phyloP scores from a whole-genome alignment of 148 eudicot genomes.

The Camellia lanceoleosa region DNA sequence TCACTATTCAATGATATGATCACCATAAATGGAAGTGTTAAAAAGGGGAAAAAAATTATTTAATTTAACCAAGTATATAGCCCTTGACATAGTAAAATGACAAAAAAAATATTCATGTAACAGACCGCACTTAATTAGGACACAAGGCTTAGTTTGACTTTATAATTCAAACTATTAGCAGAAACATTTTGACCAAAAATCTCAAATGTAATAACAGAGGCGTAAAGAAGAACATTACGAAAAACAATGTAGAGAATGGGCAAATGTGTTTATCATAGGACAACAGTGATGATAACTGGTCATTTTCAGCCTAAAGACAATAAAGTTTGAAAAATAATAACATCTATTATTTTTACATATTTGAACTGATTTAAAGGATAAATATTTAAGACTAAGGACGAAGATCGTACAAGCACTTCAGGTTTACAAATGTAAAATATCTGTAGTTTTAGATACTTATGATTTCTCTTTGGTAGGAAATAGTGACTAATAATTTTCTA shows the following conservation, averaged over 20 bases:
- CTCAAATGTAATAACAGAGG: not conserved
- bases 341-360: not conserved
- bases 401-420: not conserved
- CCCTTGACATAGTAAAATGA: no score
- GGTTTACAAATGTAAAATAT: no score
- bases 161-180: not conserved
- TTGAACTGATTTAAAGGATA: no score
- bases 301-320: no score
- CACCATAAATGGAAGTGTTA: no score
- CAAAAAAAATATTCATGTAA: no score
- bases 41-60: no score
- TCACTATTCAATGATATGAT: not conserved
- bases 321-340: no score
- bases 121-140: no score
- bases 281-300: not conserved
- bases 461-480: not conserved
- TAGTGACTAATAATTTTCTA: not conserved
- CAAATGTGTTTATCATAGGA: not conserved
- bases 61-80: no score
- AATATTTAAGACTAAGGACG: not conserved
- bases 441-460: not conserved
- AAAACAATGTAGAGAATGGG: not conserved
- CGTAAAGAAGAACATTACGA: not conserved
- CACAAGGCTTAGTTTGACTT: no score
- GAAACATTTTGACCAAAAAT: not conserved